Evolutionary conservation across 192 early-diverging fungal genomes (phyloP).

Genomic region (Diversispora eburnea): DNA sequence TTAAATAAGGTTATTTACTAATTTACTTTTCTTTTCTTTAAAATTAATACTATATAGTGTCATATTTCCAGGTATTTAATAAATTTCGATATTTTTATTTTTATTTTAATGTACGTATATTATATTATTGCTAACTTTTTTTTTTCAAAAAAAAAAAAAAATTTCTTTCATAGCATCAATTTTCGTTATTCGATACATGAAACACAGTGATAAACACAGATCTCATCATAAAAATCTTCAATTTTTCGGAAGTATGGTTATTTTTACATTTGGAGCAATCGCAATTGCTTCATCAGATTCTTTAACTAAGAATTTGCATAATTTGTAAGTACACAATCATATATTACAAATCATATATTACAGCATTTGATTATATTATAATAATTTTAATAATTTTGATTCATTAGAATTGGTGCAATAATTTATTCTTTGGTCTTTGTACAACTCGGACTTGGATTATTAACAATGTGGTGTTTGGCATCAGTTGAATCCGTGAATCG

Average conservation of each 20-base stretch:
- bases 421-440: constrained; percentile 16
- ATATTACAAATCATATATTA: not conserved
- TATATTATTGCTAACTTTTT: not conserved
- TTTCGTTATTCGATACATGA: constrained; percentile 23
- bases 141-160: not conserved
- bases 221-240: constrained; percentile 24
- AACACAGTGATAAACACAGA: constrained; percentile 18
- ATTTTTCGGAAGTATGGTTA: constrained; percentile 16
- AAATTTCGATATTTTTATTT: not conserved
- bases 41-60: not conserved
- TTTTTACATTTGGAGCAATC: constrained; percentile 18
- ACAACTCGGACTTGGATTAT: constrained; percentile 23
- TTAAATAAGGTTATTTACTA: not conserved
- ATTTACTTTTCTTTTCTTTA: not conserved
- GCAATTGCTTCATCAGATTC: constrained; percentile 10
- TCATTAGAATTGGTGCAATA: constrained; percentile 14
- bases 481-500: constrained; percentile 20
- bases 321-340: constrained; percentile 9
- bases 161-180: constrained; percentile 7
- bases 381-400: not conserved
- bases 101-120: not conserved
- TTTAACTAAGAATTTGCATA: not conserved
- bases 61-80: not conserved
- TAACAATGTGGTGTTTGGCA: not conserved
- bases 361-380: not conserved